Conservation (phyloP, 768 basidiomycete genomes). For the Kwoniella heveanensis region DNA sequence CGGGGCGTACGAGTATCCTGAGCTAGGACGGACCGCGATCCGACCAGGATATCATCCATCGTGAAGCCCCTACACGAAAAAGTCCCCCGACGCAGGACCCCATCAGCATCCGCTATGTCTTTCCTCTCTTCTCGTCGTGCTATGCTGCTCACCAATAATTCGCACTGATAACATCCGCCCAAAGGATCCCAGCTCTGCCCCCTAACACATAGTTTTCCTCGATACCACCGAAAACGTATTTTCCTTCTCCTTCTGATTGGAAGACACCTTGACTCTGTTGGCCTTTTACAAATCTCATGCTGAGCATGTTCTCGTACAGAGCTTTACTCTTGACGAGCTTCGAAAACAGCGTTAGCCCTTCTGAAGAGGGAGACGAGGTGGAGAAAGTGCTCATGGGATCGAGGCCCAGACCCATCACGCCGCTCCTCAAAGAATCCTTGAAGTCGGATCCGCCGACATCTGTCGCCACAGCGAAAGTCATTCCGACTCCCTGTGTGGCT, state of each 20-base stretch:
- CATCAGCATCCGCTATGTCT: not conserved
- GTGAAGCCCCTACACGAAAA: slow-evolving; percentile 12
- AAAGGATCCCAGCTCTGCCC: slow-evolving; percentile 20
- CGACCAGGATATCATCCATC: slow-evolving; percentile 28
- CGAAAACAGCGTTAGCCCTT: slow-evolving; percentile 29
- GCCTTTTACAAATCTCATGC: slow-evolving; percentile 31
- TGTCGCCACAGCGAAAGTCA: slow-evolving; percentile 25
- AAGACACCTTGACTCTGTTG: slow-evolving; percentile 17
- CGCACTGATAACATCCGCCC: slow-evolving; percentile 27
- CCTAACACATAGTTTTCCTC: slow-evolving; percentile 23
- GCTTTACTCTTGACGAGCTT: slow-evolving; percentile 20
- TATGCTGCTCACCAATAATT: slow-evolving; percentile 37
- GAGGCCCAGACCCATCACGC: slow-evolving; percentile 29
- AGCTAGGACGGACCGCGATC: slow-evolving; percentile 18
- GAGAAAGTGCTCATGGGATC: slow-evolving; percentile 16
- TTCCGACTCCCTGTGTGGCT: not conserved
- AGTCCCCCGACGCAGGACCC: not conserved
- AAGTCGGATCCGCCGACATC: slow-evolving; percentile 13
- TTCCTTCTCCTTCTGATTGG: slow-evolving; percentile 22
- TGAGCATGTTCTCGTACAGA: slow-evolving; percentile 23
- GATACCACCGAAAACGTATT: slow-evolving; percentile 30
- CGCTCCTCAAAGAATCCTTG: slow-evolving; percentile 9
- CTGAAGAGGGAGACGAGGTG: slow-evolving; percentile 1
- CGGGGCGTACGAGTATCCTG: slow-evolving; percentile 23
- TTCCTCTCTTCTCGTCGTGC: too few relatives aligned